Base-by-base conservation (phyloP, 345 rosid genomes). In the Excoecaria cochinchinensis region DNA sequence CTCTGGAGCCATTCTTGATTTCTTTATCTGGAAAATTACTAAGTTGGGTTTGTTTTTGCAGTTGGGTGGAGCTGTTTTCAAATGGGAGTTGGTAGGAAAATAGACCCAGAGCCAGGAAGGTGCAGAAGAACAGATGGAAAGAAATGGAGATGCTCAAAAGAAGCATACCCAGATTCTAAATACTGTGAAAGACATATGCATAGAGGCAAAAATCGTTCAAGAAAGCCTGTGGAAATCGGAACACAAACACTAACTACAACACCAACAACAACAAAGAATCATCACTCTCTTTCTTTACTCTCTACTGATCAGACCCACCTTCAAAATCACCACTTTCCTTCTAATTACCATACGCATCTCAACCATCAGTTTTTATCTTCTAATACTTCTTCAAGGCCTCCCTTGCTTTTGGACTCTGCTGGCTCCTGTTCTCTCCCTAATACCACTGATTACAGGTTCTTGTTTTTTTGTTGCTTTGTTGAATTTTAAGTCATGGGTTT, bases 171-270 rank as follows among this genome's bases (percentile, higher is more conserved):
- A 42, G 98, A 93, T 78, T 93, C 98, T 57, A 93, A 93, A 82
- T 91, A 93, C 85, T 93, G 98, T 71, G 98, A 93, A 79, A 90
- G 94, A 62, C 98, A 93, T 85, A 93, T 91, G 97, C 98, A 93
- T 39, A 90, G 98, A 84, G 94, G 98, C 86, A 93, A 93, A 78
- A 93, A 87, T 85, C 96, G 98, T 89, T 89, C 97, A 90, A 93
- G 97, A 90, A 93, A 93, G 94, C 92, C 91, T 87, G 94, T 90
- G 91, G 94, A 90, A 90, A 74, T 77, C 60, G 66, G 62, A 53
- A 50, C 72, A 39, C 77, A 74, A 47, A 69, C 72, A 57, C n/a
- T 68, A 22, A n/a, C 84, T 64, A 11, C 83, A 31, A 78, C 70
- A 73, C 55, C 75, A 69, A n/a, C 86, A 48, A 78, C 70, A 73